Base-by-base conservation (phyloP, 106 monocot genomes). In the Xerophyta viscosa region DNA sequence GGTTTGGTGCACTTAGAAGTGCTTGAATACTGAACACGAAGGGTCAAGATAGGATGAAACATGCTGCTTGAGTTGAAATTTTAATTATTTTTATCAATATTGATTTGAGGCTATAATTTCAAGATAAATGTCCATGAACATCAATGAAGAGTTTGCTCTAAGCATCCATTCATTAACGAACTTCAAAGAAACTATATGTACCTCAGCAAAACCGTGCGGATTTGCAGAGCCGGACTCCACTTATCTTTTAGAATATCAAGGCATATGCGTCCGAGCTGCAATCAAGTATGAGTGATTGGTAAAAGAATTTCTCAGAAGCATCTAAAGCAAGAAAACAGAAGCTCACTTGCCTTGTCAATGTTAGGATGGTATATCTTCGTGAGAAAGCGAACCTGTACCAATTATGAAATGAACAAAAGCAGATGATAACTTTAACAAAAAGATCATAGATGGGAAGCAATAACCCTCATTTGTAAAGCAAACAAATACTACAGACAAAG, bases 301-400 rank as follows among this genome's bases (percentile, higher is more conserved):
- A 31, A 48, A 15, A 48, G 4, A 43, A 2, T 39, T 12, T 39
- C 1, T 39, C 39, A 39, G 15, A 39, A n/a, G n/a, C n/a, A 10
- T 51, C 15, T 8, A 8, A 11, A 42, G 20, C 12, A 44, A 53
- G 41, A 41, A 26, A 48, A 23, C 52, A 2, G 3, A 3, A 3
- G 43, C 20, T 0, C 21, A 21, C 81, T 66, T 48, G 55, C 94
- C 94, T 96, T 96, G 68, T 96, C 94, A 71, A 96, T 96, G 54
- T 96, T 96, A 28, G 94, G 94, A 74, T 96, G 94, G 62, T 96
- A 96, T 42, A 96, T 96, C 66, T 96, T 96, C 39, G 94, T 96
- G 6, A 96, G 82, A 39, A 96, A 96, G 31, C 94, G 88, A 39
- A 96, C 94, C 94, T 96, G 79, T 63, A 37, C 46, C 46, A 46